Base-by-base conservation (phyloP, 2,329 filamentous ascomycete genomes). In the Fusarium sp. region DNA sequence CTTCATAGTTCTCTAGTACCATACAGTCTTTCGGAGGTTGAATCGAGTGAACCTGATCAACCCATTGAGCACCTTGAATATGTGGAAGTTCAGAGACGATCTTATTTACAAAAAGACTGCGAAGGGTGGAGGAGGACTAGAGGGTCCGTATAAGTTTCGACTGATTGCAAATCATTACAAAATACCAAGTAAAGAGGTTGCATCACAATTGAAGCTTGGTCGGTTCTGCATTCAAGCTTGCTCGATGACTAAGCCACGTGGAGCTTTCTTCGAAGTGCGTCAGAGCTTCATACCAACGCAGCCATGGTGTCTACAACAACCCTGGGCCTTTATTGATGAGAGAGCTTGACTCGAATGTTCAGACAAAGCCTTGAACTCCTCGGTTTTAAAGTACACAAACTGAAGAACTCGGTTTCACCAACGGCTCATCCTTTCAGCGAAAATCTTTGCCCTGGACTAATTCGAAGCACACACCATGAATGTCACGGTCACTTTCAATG, bases 401-500 rank as follows among this genome's bases (percentile, higher is more conserved):
- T 8, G 20, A 59, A n/a, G 32, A 41, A 32, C 48, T 38, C 34
- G 15, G 39, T n/a, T 36, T 56, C 17, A 48, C 32, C n/a, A 44
- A 28, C 39, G 44, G 24, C 48, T 57, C 8, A 38, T 32, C 47
- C 42, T 45, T 55, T 42, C 48, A 58, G 62, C 60, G 52, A 51
- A 60, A 70, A 41, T 34, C 42, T 56, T 39, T 42, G 32, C 50
- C 28, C 54, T 63, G 62, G 28, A 66, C 58, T 39, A 30, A 61
- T 38, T 30, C 48, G 64, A 22, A 77, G 62, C 68, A 56, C 52
- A 74, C 68, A 64, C 72, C 56, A 89, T 90, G 86, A 88, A 95
- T 80, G 86, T 95, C 68, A 94, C 93, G 14, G 85, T 90, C 42
- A 80, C 87, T 50, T 92, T 96, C 83, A 91, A 94, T 81, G 86